These are phyloP conservation scores for Amyloporia xantha DNA, from an alignment of 768 basidiomycete genomes.

Conservation along the genomic window DNA sequence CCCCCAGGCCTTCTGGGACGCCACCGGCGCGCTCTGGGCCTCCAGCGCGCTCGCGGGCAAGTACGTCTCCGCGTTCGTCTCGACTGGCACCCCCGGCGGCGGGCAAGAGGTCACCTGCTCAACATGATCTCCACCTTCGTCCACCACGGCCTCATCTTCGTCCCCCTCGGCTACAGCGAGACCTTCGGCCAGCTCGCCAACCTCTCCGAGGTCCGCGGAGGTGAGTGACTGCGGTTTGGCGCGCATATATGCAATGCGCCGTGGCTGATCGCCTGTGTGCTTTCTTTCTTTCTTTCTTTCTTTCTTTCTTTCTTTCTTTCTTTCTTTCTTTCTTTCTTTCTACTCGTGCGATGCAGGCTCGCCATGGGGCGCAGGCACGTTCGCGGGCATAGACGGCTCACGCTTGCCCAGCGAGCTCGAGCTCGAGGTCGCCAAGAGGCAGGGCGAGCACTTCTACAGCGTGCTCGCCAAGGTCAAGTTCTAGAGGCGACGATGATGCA, in stretches of 20 bases:
- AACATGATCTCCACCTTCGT: conserved; percentile 39
- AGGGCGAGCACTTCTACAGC: conserved; percentile 49
- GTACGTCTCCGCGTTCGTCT: conserved; percentile 70
- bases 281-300: too few species aligned
- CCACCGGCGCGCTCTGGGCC: conserved; percentile 63
- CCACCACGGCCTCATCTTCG: conserved; percentile 49
- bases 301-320: too few species aligned
- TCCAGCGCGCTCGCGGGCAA: conserved; percentile 62
- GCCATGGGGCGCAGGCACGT: conserved; percentile 73
- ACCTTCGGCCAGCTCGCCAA: conserved; percentile 33
- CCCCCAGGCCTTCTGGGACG: conserved; percentile 65
- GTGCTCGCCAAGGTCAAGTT: conserved; percentile 36
- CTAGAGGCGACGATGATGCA: too few species aligned
- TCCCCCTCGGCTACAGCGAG: conserved; percentile 46
- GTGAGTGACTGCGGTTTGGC: conserved; percentile 27
- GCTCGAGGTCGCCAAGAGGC: conserved; percentile 34
- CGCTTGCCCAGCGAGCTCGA: conserved; percentile 42
- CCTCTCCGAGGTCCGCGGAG: conserved; percentile 40
- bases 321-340: too few species aligned
- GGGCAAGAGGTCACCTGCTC: conserved; percentile 50
- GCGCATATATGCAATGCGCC: neutral
- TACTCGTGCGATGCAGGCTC: conserved; percentile 79
- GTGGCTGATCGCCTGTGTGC: too few species aligned
- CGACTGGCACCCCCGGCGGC: conserved; percentile 64
- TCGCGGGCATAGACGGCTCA: conserved; percentile 42